Evolutionary conservation across 257 asterid species (phyloP).

Genomic region (Apocynum venetum): DNA sequence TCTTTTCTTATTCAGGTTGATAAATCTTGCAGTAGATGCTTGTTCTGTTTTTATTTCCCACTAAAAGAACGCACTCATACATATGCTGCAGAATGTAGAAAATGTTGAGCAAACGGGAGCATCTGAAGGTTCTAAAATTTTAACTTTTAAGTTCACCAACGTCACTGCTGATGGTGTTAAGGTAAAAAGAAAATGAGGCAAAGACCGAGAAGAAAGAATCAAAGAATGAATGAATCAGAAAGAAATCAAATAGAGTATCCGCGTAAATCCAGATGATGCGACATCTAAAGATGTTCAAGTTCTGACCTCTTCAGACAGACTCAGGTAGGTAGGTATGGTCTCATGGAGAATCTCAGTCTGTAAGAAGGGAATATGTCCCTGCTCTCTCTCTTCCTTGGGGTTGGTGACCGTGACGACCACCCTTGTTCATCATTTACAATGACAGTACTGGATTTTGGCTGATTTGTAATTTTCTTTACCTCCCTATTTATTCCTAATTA

Average conservation of each 20-base stretch:
- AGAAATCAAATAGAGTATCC: neutral
- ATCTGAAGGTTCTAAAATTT: neutral
- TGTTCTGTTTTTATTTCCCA: no score
- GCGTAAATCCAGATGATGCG: neutral
- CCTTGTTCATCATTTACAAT: neutral
- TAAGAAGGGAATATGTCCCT: conserved; percentile 6
- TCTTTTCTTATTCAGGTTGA: no score
- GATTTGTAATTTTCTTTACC: neutral
- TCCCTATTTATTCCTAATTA: neutral
- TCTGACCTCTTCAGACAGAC: neutral
- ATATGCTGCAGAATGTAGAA: neutral
- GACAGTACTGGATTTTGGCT: neutral
- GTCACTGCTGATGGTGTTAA: neutral
- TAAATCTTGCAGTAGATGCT: no score
- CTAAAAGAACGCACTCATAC: no score
- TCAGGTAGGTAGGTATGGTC: neutral
- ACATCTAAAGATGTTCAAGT: neutral
- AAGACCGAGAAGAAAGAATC: neutral
- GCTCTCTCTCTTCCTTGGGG: neutral
- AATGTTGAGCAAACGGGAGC: neutral
- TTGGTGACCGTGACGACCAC: neutral
- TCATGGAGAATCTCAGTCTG: conserved; percentile 9
- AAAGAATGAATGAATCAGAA: neutral
- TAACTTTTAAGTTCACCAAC: no score
- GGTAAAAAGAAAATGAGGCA: no score